Percentiles rank a stretch among this genome's conserved stretches.
Evolutionary conservation across 371 early-diverging fungal species (phyloP).

Genomic region (Mucor sp.): DNA sequence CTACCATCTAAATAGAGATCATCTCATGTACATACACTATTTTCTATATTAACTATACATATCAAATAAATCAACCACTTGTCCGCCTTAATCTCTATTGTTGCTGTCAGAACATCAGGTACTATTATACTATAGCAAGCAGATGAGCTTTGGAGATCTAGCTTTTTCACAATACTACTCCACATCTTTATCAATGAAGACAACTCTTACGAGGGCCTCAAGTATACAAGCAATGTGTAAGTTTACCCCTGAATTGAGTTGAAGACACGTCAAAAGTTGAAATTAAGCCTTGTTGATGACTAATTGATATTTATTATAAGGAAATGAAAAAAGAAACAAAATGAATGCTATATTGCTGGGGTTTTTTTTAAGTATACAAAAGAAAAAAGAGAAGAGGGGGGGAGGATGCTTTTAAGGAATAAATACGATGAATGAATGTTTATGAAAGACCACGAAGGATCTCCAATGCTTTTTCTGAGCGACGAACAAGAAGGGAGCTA

Average conservation of each 20-base stretch:
- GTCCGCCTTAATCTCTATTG: too few species aligned
- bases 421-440: not conserved
- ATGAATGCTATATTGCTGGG: not conserved
- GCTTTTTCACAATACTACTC: too few species aligned
- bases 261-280: not conserved
- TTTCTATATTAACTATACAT: not conserved
- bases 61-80: not conserved
- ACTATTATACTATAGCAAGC: too few species aligned
- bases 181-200: too few species aligned
- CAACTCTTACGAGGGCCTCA: too few species aligned
- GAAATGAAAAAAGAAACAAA: not conserved
- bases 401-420: conserved; percentile 1
- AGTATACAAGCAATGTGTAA: too few species aligned
- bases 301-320: not conserved
- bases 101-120: too few species aligned
- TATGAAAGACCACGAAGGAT: conserved; percentile 39
- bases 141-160: too few species aligned
- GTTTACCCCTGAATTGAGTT: not conserved
- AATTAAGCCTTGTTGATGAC: not conserved
- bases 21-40: not conserved
- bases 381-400: not conserved
- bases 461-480: conserved; percentile 33
- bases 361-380: not conserved
- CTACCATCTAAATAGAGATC: not conserved
- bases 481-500: conserved; percentile 7